Percentiles rank a stretch among this genome's conserved stretches.
Conservation (phyloP, 1,139 yeast genomes). For the Hansenula lynferdii region DNA sequence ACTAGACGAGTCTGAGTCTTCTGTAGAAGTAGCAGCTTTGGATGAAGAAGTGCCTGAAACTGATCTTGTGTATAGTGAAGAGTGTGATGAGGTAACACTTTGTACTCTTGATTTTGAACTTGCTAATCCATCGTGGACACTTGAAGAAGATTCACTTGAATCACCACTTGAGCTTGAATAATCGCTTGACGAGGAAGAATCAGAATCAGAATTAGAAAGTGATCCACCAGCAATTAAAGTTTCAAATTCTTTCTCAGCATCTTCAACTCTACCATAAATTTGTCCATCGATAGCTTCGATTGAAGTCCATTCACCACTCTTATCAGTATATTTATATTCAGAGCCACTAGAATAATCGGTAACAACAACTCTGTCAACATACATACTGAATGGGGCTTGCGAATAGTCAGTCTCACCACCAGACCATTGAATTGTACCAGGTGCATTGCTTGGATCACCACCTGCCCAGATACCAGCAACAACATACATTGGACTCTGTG, state of each 20-base stretch:
- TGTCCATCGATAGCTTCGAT: conserved; percentile 61
- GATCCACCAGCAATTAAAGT: conserved; percentile 31
- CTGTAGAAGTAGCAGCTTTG: conserved; percentile 2
- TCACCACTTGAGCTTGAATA: too few relatives aligned
- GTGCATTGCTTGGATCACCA: conserved; percentile 60
- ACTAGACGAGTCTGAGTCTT: background rate
- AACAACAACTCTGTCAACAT: conserved; percentile 54
- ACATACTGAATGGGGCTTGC: conserved; percentile 65
- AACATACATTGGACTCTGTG: conserved; percentile 74
- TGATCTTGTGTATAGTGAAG: conserved; percentile 8
- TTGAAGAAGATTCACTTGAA: conserved; percentile 5
- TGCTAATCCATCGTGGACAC: conserved; percentile 3
- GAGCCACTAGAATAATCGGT: conserved; percentile 80
- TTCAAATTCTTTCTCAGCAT: conserved; percentile 47
- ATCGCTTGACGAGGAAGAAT: conserved; percentile 8
- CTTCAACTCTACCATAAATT: conserved; percentile 53
- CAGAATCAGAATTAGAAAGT: conserved; percentile 9
- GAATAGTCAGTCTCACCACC: conserved; percentile 71
- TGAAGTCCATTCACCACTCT: conserved; percentile 63
- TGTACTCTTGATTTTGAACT: conserved; percentile 9
- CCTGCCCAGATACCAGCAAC: conserved; percentile 79
- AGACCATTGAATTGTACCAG: conserved; percentile 82
- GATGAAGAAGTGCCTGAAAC: background rate
- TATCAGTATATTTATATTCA: conserved; percentile 59
- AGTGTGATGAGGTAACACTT: conserved; percentile 8